Percentiles rank a stretch among this genome's conserved stretches.
These are phyloP conservation scores for Rhizomucor miehei DNA, from an alignment of 371 early-diverging fungal species.

Conservation along the genomic window DNA sequence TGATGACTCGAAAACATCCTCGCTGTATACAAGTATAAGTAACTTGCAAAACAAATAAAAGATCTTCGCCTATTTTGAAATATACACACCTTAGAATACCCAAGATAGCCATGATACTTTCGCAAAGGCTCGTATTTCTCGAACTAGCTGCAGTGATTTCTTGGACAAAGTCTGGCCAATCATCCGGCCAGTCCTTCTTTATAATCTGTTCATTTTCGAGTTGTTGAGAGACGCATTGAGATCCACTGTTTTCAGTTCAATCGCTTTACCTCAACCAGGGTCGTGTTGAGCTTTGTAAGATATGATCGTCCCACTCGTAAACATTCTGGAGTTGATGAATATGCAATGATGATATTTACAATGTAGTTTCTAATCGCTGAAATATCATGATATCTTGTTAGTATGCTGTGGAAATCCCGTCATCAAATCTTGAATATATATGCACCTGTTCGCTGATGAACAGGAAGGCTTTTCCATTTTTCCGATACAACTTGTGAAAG, in stretches of 20 bases:
- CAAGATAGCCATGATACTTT: not conserved
- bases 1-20: not conserved
- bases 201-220: not conserved
- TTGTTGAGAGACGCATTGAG: not conserved
- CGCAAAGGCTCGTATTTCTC: not conserved
- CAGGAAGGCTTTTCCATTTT: not conserved
- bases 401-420: not conserved
- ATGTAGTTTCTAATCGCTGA: slow-evolving; percentile 1
- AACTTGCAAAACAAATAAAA: not conserved
- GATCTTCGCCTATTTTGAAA: no score
- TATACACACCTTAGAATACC: not conserved
- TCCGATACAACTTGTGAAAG: not conserved
- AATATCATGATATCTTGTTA: no score
- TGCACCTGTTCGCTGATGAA: not conserved
- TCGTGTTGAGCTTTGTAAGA: not conserved
- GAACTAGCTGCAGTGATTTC: not conserved
- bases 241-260: not conserved
- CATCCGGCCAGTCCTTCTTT: not conserved
- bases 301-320: not conserved
- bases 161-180: not conserved
- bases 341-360: not conserved
- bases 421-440: not conserved
- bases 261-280: not conserved
- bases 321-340: not conserved
- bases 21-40: not conserved